Evolutionary conservation across 139 green algal species (phyloP).

Genomic region (Volvox africanus): DNA sequence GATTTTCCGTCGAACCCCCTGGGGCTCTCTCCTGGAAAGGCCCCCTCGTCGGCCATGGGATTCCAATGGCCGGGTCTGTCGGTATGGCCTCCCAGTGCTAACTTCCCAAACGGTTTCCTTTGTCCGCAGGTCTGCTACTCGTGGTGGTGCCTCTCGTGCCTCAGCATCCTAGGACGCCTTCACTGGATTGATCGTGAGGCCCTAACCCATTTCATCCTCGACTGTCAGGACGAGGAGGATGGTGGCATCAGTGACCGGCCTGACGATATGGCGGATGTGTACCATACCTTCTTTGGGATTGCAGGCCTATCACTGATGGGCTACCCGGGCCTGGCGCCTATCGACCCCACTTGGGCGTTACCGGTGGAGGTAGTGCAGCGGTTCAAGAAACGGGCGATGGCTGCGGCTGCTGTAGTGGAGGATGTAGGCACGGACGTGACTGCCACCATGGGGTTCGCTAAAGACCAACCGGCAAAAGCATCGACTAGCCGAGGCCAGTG

Average conservation of each 20-base stretch:
- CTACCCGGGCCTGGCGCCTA: constrained; percentile 72
- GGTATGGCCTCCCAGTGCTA: too few relatives aligned
- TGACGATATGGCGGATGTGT: constrained; percentile 97
- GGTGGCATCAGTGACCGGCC: constrained; percentile 97
- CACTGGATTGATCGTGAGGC: constrained; percentile 94
- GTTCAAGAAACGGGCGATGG: constrained; percentile 46
- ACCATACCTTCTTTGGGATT: constrained; percentile 99
- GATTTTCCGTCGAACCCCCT: too few relatives aligned
- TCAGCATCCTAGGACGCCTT: constrained; percentile 89
- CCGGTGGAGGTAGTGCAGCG: constrained; percentile 79
- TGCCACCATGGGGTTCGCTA: too few relatives aligned
- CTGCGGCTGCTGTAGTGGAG: background rate
- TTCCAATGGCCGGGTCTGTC: too few relatives aligned
- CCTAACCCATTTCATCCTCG: constrained; percentile 89
- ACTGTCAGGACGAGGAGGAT: constrained; percentile 93
- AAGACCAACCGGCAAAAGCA: too few relatives aligned
- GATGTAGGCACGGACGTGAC: too few relatives aligned
- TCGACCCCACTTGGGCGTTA: constrained; percentile 93
- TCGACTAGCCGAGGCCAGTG: too few relatives aligned
- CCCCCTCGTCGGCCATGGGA: too few relatives aligned
- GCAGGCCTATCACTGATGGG: constrained; percentile 92
- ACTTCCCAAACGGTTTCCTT: too few relatives aligned
- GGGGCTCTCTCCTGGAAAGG: too few relatives aligned
- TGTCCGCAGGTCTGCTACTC: constrained; percentile 90
- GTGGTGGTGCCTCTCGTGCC: constrained; percentile 97